Evolutionary conservation across 1,284 basidiomycete genomes (phyloP).

Genomic region (Veloboletus limbatus): DNA sequence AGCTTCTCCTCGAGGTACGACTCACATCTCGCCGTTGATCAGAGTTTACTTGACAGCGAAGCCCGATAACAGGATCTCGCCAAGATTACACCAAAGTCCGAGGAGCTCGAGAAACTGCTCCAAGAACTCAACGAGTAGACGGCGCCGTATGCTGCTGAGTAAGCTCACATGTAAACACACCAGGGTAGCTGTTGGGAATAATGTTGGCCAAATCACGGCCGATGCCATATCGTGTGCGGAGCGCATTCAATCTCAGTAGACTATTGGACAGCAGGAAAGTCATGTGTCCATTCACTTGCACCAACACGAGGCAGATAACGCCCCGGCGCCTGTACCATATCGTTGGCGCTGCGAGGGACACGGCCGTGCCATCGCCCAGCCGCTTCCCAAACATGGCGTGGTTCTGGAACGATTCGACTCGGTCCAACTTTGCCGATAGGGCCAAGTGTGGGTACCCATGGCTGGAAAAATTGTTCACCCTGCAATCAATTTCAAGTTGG

Average conservation of each 20-base stretch:
- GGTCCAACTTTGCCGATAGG: slow-evolving; percentile 8
- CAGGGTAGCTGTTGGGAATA: not conserved
- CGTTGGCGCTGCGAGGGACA: slow-evolving; percentile 16
- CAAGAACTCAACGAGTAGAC: slow-evolving; percentile 57
- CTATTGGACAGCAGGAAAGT: slow-evolving; percentile 4
- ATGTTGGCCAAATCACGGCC: slow-evolving; percentile 1
- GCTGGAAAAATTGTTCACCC: not conserved
- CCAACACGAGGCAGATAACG: slow-evolving; percentile 29
- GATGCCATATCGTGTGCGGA: slow-evolving; percentile 12
- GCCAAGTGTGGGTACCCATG: slow-evolving; percentile 7
- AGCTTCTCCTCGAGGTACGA: slow-evolving; percentile 66
- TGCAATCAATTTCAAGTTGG: slow-evolving; percentile 8
- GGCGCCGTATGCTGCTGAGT: no score
- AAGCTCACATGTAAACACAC: slow-evolving; percentile 6
- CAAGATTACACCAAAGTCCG: slow-evolving; percentile 42
- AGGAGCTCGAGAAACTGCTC: slow-evolving; percentile 57
- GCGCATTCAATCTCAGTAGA: not conserved
- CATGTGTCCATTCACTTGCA: not conserved
- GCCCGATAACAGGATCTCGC: slow-evolving; percentile 39
- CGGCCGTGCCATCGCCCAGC: no score
- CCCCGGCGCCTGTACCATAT: slow-evolving; percentile 27
- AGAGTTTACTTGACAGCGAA: not conserved
- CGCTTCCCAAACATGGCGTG: no score
- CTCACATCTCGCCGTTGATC: not conserved
- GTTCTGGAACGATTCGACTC: slow-evolving; percentile 12